Percentiles rank a stretch among this genome's conserved stretches.
These are phyloP conservation scores for Polytrichum commune DNA, from an alignment of 225 moss, liverwort and hornwort species.

Conservation along the genomic window DNA sequence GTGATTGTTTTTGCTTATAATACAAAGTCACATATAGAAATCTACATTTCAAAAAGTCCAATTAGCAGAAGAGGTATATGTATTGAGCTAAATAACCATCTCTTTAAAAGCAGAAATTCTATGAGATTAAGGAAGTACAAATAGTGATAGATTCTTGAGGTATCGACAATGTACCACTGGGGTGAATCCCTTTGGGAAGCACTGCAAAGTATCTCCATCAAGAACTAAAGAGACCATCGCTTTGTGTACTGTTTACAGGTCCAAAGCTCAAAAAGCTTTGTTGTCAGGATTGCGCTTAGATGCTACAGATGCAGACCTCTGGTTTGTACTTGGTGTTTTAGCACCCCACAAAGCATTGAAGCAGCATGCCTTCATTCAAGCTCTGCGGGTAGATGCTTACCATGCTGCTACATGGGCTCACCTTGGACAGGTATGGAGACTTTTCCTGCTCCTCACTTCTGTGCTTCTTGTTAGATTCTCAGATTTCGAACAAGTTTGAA, in stretches of 20 bases:
- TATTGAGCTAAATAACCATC: too few species aligned
- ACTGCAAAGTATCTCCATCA: slow-evolving; percentile 4
- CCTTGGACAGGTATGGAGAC: slow-evolving; percentile 68
- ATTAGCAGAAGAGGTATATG: too few species aligned
- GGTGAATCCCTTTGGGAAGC: too few species aligned
- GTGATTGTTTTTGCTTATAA: too few species aligned
- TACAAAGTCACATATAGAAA: too few species aligned
- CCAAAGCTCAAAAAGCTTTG: slow-evolving; percentile 58
- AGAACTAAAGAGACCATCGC: slow-evolving; percentile 12
- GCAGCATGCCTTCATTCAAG: slow-evolving; percentile 94
- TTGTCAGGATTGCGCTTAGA: slow-evolving; percentile 87
- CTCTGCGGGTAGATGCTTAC: slow-evolving; percentile 88
- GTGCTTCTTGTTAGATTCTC: background rate
- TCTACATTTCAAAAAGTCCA: too few species aligned
- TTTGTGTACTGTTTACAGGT: slow-evolving; percentile 35
- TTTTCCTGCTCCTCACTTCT: background rate
- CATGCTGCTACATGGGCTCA: slow-evolving; percentile 93
- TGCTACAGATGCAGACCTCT: slow-evolving; percentile 76
- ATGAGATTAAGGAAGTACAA: too few species aligned
- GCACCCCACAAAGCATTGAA: slow-evolving; percentile 76
- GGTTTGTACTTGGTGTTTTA: slow-evolving; percentile 87
- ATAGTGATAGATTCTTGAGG: too few species aligned
- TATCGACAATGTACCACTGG: too few species aligned
- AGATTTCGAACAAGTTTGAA: background rate
- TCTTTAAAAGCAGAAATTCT: too few species aligned